phyloP scores from a whole-genome alignment of 1,139 yeast genomes.

The Hansenula sp. region DNA sequence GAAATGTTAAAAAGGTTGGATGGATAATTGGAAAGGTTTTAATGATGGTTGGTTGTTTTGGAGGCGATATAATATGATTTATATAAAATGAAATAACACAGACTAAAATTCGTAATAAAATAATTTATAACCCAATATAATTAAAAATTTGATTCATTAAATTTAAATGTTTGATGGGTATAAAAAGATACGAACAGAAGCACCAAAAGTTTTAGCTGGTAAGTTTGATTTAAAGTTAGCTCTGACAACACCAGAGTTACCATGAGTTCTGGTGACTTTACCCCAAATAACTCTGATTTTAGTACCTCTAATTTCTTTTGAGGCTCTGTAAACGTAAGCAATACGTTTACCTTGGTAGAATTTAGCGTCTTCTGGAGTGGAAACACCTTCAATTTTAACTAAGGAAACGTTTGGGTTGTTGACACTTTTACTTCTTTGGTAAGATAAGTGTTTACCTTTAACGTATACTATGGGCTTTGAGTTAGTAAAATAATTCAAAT shows the following conservation, averaged over 20 bases:
- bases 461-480: constrained; percentile 73
- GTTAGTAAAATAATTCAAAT: constrained; percentile 37
- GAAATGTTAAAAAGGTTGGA: too few relatives aligned
- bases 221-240: constrained; percentile 99
- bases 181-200: constrained; percentile 99
- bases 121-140: not conserved
- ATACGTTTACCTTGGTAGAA: constrained; percentile 99
- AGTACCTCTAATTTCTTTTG: constrained; percentile 97
- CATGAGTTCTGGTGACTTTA: constrained; percentile 97
- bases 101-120: not conserved
- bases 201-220: constrained; percentile 99
- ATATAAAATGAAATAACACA: not conserved
- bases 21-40: not conserved
- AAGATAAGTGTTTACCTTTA: constrained; percentile 99
- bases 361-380: constrained; percentile 88
- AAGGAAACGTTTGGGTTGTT: constrained; percentile 98
- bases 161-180: constrained; percentile 98
- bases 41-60: not conserved
- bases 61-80: not conserved
- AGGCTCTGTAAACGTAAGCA: constrained; percentile 99
- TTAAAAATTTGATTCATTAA: not conserved
- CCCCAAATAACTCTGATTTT: constrained; percentile 99
- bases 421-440: constrained; percentile 99
- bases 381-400: constrained; percentile 95
- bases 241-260: constrained; percentile 97